A percentile compares a stretch with the other conserved stretches of the same genome.
Evolutionary conservation across 2,329 filamentous ascomycete genomes (phyloP).

Genomic region (Didymella segeticola): DNA sequence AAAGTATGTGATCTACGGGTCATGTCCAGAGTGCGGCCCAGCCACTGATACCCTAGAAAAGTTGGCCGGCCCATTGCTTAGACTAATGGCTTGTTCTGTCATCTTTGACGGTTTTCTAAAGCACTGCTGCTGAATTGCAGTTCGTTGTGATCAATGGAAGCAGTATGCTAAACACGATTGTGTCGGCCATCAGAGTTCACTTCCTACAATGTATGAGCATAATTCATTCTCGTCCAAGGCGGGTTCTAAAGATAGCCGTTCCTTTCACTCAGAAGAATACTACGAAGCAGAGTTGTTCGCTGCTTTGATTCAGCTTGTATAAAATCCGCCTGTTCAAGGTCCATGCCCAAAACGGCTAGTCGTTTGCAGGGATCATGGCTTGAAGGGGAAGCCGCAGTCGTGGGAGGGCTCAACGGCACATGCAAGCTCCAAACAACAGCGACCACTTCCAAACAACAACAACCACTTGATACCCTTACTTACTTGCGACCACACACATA

Average conservation of each 20-base stretch:
- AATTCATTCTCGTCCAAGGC: background rate
- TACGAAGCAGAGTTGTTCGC: too few species aligned
- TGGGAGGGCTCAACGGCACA: constrained; percentile 30
- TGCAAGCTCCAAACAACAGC: constrained; percentile 32
- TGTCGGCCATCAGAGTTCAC: background rate
- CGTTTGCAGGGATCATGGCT: constrained; percentile 27
- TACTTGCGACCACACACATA: constrained; percentile 4
- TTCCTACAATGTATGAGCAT: background rate
- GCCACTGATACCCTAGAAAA: background rate
- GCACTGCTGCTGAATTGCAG: too few species aligned
- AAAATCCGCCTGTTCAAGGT: too few species aligned
- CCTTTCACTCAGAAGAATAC: too few species aligned
- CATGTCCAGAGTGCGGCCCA: background rate
- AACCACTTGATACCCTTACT: constrained; percentile 7
- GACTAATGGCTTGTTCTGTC: too few species aligned
- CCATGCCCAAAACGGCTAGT: constrained; percentile 4
- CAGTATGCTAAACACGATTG: background rate
- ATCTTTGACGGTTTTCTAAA: too few species aligned
- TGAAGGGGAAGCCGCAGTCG: constrained; percentile 17
- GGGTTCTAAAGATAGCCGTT: too few species aligned
- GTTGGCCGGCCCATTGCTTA: too few species aligned
- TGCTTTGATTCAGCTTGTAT: too few species aligned
- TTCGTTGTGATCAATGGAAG: too few species aligned
- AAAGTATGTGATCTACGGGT: background rate
- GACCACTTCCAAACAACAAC: constrained; percentile 19